phyloP scores from a whole-genome alignment of 2,329 filamentous ascomycete genomes.

The Aureobasidium sp. region DNA sequence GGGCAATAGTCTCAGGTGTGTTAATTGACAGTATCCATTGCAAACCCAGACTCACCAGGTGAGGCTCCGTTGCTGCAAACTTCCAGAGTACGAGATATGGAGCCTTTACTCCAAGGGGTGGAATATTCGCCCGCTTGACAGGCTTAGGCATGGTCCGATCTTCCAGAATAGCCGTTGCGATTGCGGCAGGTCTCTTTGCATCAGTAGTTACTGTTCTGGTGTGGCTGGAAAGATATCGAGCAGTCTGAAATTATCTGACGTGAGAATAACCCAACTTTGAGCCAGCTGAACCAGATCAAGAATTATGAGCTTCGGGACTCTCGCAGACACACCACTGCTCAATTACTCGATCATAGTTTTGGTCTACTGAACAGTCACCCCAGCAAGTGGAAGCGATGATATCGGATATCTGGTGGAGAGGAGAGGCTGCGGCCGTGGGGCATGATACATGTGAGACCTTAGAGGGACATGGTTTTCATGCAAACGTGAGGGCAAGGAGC shows the following conservation, averaged over 20 bases:
- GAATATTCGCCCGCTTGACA: background rate
- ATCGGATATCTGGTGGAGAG: background rate
- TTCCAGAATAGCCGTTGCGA: background rate
- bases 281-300: too few relatives aligned
- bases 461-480: background rate
- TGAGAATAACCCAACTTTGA: too few relatives aligned
- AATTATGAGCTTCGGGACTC: background rate
- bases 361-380: background rate
- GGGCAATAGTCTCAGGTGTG: background rate
- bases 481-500: background rate
- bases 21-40: background rate
- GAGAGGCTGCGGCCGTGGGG: background rate
- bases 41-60: background rate
- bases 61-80: background rate
- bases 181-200: background rate
- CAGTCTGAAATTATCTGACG: too few relatives aligned
- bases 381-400: background rate
- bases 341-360: background rate
- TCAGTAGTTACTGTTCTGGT: background rate
- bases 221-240: background rate
- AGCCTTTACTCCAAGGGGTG: background rate
- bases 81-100: background rate
- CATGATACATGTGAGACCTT: too few relatives aligned
- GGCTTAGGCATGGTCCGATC: background rate
- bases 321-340: background rate